Evolutionary conservation across 2,329 filamentous ascomycete species (phyloP), one percentile per base, ranked within the genome.

Genomic region (Tolypocladium nubicola): DNA sequence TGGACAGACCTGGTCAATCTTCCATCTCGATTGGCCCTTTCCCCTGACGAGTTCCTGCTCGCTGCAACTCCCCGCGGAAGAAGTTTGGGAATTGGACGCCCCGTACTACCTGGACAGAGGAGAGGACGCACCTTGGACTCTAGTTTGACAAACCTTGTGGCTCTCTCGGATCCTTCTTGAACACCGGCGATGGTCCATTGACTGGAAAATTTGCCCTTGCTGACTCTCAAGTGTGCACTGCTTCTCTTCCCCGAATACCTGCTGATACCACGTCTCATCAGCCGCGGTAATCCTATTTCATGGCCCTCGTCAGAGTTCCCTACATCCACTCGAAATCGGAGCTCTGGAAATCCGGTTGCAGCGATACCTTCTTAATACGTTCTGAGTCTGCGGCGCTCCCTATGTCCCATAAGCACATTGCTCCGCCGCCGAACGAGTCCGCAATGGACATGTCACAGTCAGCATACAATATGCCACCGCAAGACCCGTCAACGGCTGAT

Each of bases 371-470:
- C 8, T 13, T 41, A 11, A 14, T 53, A 9, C 39, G 21, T 4
- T 30, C 47, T 3, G 53, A 55, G 14, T 53, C 56, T 21, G 37
- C 40, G 23, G 14, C 47, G 41, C 53, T 58, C 30, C 38, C 38
- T 61, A 79, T 80, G 76, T 72, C 78, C 61, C 77, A 79, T 65
- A 76, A 78, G 61, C 80, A 79, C 64, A 73, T 76, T 52, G 69
- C 73, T 61, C 71, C 73, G 58, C 70, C 75, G 61, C 70, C 70
- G 56, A 71, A 70, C 65, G 70, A 70, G 64, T 64, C 69, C 62
- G 74, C 75, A 55, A 72, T 76, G 70, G 72, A 74, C 57, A 67
- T 76, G 61, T 66, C 73, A 53, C 70, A 73, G 54, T 63, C 71
- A 55, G 67, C 68, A 57, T 79, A 64, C 55, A 67, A 61, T 50